These are phyloP conservation scores for Drosera capensis DNA, from an alignment of 148 eudicot species.

Conservation along the genomic window DNA sequence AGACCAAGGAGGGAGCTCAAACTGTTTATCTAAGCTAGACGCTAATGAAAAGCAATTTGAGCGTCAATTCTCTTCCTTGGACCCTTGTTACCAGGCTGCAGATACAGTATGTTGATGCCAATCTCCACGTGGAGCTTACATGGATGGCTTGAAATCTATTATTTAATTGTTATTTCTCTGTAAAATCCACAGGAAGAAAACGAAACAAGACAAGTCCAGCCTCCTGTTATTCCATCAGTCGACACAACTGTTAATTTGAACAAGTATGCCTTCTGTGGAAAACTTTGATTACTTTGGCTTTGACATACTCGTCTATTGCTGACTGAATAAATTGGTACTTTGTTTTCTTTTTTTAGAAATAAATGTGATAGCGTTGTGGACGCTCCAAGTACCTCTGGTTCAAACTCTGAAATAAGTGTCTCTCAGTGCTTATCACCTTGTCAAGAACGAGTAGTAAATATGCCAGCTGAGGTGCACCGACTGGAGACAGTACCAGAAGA, in stretches of 20 bases:
- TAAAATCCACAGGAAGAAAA: constrained; percentile 37
- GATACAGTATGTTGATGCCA: constrained; percentile 16
- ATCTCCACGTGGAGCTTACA: background rate
- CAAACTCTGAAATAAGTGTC: too few relatives aligned
- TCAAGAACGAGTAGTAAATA: too few relatives aligned
- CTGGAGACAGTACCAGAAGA: too few relatives aligned
- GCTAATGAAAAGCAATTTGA: constrained; percentile 17
- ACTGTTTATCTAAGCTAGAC: constrained; percentile 12
- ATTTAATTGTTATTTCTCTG: constrained; percentile 1
- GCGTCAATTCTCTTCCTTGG: constrained; percentile 20
- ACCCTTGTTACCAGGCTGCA: constrained; percentile 23
- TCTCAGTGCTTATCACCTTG: too few relatives aligned
- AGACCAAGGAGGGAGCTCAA: constrained; percentile 31
- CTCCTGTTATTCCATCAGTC: constrained; percentile 8
- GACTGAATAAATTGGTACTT: too few relatives aligned
- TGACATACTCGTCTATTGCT: too few relatives aligned
- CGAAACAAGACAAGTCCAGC: constrained; percentile 10
- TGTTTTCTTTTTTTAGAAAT: too few relatives aligned
- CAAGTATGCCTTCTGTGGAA: constrained; percentile 31
- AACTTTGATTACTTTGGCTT: background rate
- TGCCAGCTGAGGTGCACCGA: too few relatives aligned
- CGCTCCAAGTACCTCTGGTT: too few relatives aligned
- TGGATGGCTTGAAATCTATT: constrained; percentile 3
- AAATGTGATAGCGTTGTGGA: too few relatives aligned
- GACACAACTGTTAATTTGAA: constrained; percentile 12